These are phyloP conservation scores for Raphanus sativus DNA, from an alignment of 345 rosid genomes.

Conservation along the genomic window DNA sequence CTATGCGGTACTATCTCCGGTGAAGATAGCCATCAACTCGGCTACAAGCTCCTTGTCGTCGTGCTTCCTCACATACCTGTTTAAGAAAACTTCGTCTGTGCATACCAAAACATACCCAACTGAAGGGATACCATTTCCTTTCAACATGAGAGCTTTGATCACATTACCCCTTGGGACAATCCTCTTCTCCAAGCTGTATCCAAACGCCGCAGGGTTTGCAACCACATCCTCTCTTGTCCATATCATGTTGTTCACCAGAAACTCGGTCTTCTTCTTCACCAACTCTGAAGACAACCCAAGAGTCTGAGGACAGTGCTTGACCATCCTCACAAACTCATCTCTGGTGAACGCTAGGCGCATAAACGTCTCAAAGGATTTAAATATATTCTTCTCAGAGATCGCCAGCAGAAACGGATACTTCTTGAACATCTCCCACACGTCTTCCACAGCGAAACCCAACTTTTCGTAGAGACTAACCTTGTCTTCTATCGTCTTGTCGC, in stretches of 20 bases:
- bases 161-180: constrained; percentile 41
- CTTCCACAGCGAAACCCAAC: constrained; percentile 38
- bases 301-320: background rate
- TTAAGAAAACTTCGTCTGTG: background rate
- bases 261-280: constrained; percentile 12
- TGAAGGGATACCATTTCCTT: background rate
- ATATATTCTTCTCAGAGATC: constrained; percentile 28
- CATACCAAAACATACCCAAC: background rate
- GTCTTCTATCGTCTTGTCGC: constrained; percentile 2
- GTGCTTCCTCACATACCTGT: background rate
- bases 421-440: constrained; percentile 28
- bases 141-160: constrained; percentile 13
- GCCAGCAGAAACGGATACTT: constrained; percentile 11
- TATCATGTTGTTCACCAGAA: constrained; percentile 42
- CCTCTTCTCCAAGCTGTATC: constrained; percentile 34
- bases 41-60: constrained; percentile 9
- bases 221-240: constrained; percentile 17
- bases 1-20: background rate
- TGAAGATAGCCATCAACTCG: background rate
- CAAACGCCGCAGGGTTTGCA: background rate
- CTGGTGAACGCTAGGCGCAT: constrained; percentile 13
- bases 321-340: constrained; percentile 27
- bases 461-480: background rate
- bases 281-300: background rate
- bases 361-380: constrained; percentile 21